Evolutionary conservation across 495 filamentous ascomycete genomes (phyloP).

Genomic region (Penicillium cataractarum): DNA sequence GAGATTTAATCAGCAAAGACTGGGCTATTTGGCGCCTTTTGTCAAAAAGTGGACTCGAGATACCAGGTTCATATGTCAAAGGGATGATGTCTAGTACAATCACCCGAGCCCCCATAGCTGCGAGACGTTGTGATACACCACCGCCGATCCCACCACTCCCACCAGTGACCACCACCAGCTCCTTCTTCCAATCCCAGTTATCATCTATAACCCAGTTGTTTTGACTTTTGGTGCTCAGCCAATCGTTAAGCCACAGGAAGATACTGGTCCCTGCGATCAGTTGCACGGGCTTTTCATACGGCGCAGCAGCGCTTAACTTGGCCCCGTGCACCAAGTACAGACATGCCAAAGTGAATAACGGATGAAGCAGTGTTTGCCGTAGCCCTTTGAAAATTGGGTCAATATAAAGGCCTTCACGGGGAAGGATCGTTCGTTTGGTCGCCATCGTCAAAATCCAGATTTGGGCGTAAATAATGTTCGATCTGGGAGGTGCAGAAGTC

Average conservation of each 20-base stretch:
- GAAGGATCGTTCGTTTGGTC: conserved; percentile 9
- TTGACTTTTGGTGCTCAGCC: conserved; percentile 24
- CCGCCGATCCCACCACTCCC: conserved; percentile 65
- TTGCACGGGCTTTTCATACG: background rate
- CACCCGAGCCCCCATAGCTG: conserved; percentile 55
- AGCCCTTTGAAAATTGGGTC: conserved; percentile 13
- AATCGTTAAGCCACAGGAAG: conserved; percentile 23
- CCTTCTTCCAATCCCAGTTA: conserved; percentile 61
- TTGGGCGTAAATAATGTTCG: background rate
- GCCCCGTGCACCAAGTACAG: background rate
- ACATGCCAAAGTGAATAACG: conserved; percentile 9
- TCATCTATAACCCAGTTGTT: conserved; percentile 59
- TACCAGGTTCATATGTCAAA: conserved; percentile 58
- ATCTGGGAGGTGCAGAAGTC: background rate
- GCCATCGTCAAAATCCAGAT: conserved; percentile 3
- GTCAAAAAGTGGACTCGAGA: conserved; percentile 27
- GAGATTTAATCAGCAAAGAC: background rate
- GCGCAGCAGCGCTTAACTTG: background rate
- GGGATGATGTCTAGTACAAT: conserved; percentile 64
- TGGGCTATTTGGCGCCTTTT: too few relatives aligned
- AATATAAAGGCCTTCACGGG: conserved; percentile 28
- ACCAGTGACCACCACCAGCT: conserved; percentile 66
- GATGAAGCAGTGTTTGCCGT: conserved; percentile 20
- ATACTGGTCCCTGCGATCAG: conserved; percentile 4
- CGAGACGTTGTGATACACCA: conserved; percentile 57